Base-by-base conservation (phyloP, 2,329 filamentous ascomycete species). In the Colletotrichum sublineola region DNA sequence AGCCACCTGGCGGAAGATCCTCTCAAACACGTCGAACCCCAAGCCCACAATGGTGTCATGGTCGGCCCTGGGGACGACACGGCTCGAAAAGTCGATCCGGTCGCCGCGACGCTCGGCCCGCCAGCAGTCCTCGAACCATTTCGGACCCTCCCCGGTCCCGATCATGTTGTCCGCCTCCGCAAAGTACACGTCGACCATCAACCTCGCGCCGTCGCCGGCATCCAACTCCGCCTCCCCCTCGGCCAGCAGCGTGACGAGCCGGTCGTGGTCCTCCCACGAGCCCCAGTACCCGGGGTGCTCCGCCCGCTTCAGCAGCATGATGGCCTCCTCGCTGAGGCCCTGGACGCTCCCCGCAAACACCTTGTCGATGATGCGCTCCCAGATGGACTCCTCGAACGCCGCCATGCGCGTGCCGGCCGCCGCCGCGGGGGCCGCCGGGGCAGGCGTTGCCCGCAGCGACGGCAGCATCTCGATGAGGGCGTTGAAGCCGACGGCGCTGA, bases 51-150 rank as follows among this genome's bases (percentile, higher is more conserved):
- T 68, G 4, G 4, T 33, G 15, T 68, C 69, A 15, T 80, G 80
- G 55, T 81, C 78, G 11, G 78, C 62, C 5, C 74, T 75, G 29
- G 74, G 58, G 9, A 79, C 74, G 1, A 75, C 74, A 5, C 66
- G 70, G 31, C 76, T 77, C 18, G 40, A 56, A 46, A 76, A 80
- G 9, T 75, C 68, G 7, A 81, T 74, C 18, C 5, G 36, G 2
- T 58, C 60, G 5, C 55, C 70, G 7, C 71, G 53, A 15, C 40
- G 38, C 53, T 66, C 67, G 24, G 44, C 46, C 29, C 60, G 38
- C 77, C 77, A 81, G 70, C 77, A 79, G 18, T 67, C 48, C 38
- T 78, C 76, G 62, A 82, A 77, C 79, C 79, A 81, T 61, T 67
- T 36, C 40, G 76, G 73, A 1, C 77, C 79, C 9, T 73, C 75